Base-by-base conservation (phyloP, 306 rosid species). In the Ziziphus jujuba region DNA sequence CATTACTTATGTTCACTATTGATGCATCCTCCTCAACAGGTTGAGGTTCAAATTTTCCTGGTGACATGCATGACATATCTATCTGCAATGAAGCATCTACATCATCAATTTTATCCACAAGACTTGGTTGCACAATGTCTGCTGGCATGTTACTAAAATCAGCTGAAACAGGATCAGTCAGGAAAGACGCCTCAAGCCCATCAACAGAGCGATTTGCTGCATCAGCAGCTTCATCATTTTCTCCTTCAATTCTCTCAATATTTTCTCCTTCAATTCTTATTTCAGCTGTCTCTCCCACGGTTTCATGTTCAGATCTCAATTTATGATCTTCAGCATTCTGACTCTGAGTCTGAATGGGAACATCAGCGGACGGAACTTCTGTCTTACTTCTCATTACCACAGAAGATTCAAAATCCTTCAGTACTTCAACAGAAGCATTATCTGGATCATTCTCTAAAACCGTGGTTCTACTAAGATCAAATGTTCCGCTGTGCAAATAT, bases 391-490 rank as follows among this genome's bases (percentile, higher is more conserved):
- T 82, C 68, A 34, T 75, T 10, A 73, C 55, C 56, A 67, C 73
- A 80, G 72, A 73, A 60, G 87, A 66, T 75, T 72, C 89, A 48
- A 70, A 63, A 80, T 80, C 74, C 59, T 85, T 79, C 63, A 65
- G 62, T 69, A 74, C 79, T 72, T 91, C 89, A 3, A 55, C 25
- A 22, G 61, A 66, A 85, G 76, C 65, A 70, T 56, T 57, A 59
- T 79, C 80, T 57, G 51, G 74, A 49, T 58, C 84, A 74, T 70
- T 38, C 65, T 85, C 88, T 63, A 61, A 76, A 74, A 88, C 84
- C 83, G 22, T 71, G 67, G 81, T 77, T 73, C 84, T 73, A 61
- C 84, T 77, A 43, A 79, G 74, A 82, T 91, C 91, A 77, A 85
- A 67, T 72, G 77, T 56, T 73, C 76, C 88, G 12, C 75, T 71